A percentile compares a stretch with the other conserved stretches of the same genome.
Evolutionary conservation across 2,329 filamentous ascomycete species (phyloP).

Genomic region (Helotiales sp.): DNA sequence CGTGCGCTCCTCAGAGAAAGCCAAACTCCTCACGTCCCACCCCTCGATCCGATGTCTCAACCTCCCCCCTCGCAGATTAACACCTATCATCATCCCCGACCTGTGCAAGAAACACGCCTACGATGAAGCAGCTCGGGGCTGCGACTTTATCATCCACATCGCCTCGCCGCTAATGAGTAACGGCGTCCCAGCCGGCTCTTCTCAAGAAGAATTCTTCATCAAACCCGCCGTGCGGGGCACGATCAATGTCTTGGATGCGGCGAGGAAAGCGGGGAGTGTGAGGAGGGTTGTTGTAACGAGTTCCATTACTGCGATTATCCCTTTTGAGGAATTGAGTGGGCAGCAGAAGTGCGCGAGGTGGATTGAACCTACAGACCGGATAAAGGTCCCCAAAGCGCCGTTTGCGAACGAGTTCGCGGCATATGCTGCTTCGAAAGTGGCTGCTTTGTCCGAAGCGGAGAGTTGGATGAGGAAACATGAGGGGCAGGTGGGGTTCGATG

Average conservation of each 20-base stretch:
- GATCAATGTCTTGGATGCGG: conserved; percentile 25
- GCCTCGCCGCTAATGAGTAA: conserved; percentile 13
- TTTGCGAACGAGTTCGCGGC: conserved; percentile 27
- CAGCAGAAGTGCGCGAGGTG: not conserved
- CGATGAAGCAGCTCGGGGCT: conserved; percentile 8
- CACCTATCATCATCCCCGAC: conserved; percentile 14
- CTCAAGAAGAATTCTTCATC: conserved; percentile 5
- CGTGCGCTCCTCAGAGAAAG: conserved; percentile 14
- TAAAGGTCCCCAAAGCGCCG: not conserved
- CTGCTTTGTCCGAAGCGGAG: conserved; percentile 25
- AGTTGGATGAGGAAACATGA: conserved; percentile 20
- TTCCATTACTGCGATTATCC: conserved; percentile 3
- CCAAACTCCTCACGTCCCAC: conserved; percentile 4
- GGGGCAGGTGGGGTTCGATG: conserved; percentile 14
- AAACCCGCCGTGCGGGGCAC: not conserved
- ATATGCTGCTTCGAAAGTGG: conserved; percentile 31
- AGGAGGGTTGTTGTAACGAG: conserved; percentile 5
- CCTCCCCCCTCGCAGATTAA: conserved; percentile 4
- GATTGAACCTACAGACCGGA: not conserved
- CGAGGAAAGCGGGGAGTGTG: conserved; percentile 16
- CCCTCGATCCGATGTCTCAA: not conserved
- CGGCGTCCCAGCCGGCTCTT: not conserved
- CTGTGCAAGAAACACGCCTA: conserved; percentile 17
- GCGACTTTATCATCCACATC: conserved; percentile 15
- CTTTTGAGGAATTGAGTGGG: not conserved